phyloP scores from a whole-genome alignment of 805 yeast species.

The Teunomyces gatunensis region DNA sequence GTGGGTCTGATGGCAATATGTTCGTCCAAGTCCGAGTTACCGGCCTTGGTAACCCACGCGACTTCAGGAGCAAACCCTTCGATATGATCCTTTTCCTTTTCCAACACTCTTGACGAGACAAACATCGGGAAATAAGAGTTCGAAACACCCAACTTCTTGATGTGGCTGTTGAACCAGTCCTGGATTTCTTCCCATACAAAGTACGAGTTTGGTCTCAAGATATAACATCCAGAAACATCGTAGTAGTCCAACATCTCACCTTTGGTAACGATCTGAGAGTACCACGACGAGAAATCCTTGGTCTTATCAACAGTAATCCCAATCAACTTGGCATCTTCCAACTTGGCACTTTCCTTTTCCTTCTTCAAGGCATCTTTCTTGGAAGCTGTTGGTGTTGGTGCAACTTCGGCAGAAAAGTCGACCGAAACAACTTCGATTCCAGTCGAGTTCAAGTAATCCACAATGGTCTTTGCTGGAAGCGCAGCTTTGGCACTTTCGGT shows the following conservation, averaged over 20 bases:
- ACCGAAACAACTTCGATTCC: slow-evolving; percentile 51
- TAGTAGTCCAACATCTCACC: slow-evolving; percentile 99
- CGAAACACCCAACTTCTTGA: slow-evolving; percentile 86
- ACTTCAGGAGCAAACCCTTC: slow-evolving; percentile 99
- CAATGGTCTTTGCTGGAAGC: slow-evolving; percentile 45
- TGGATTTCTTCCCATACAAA: slow-evolving; percentile 94
- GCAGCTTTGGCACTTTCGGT: slow-evolving; percentile 53
- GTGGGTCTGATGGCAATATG: slow-evolving; percentile 99
- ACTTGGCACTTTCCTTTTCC: slow-evolving; percentile 49
- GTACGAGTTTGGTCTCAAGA: slow-evolving; percentile 93
- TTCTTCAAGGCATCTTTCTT: slow-evolving; percentile 31
- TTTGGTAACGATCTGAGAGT: slow-evolving; percentile 91
- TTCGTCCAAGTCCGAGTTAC: slow-evolving; percentile 89
- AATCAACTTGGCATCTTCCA: slow-evolving; percentile 84
- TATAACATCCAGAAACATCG: slow-evolving; percentile 98
- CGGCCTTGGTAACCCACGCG: slow-evolving; percentile 99
- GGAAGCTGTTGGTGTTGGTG: slow-evolving; percentile 22
- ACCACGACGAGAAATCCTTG: slow-evolving; percentile 94
- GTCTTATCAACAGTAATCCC: slow-evolving; percentile 96
- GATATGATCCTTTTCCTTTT: slow-evolving; percentile 96
- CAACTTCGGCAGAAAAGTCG: slow-evolving; percentile 50
- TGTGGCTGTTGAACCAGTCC: slow-evolving; percentile 74
- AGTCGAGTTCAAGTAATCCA: slow-evolving; percentile 46
- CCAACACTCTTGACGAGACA: slow-evolving; percentile 87
- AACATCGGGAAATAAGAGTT: slow-evolving; percentile 99